phyloP scores from a whole-genome alignment of 371 early-diverging fungal genomes.

The Mucor lusitanicus region DNA sequence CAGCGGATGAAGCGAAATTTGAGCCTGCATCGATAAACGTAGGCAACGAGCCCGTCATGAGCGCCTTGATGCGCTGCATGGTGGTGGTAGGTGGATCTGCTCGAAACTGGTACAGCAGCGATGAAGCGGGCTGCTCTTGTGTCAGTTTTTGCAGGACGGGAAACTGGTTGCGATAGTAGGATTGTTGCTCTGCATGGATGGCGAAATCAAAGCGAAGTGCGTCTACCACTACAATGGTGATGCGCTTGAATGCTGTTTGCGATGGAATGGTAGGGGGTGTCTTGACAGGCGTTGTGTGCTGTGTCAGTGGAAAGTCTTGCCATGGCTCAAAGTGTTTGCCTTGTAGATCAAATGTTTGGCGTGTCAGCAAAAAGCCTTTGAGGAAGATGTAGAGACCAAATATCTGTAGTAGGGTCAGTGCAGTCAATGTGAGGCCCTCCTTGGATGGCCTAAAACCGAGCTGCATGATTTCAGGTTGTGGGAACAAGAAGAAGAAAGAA shows the following conservation, averaged over 20 bases:
- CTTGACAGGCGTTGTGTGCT: not conserved
- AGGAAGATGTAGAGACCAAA: slow-evolving; percentile 72
- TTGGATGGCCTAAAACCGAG: slow-evolving; percentile 7
- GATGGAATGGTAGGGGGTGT: not conserved
- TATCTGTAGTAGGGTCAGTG: slow-evolving; percentile 22
- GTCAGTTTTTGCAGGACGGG: slow-evolving; percentile 66
- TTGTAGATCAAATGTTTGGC: slow-evolving; percentile 67
- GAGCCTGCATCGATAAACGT: slow-evolving; percentile 93
- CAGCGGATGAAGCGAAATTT: slow-evolving; percentile 86
- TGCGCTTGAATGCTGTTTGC: slow-evolving; percentile 19
- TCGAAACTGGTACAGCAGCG: slow-evolving; percentile 78
- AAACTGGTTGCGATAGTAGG: slow-evolving; percentile 74
- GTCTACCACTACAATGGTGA: slow-evolving; percentile 85
- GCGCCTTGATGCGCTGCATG: slow-evolving; percentile 90
- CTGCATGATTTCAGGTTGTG: slow-evolving; percentile 8
- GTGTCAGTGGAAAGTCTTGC: slow-evolving; percentile 36
- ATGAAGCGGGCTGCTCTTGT: slow-evolving; percentile 56
- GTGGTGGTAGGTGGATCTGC: slow-evolving; percentile 99
- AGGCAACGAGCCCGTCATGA: slow-evolving; percentile 89
- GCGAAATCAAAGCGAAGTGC: slow-evolving; percentile 87
- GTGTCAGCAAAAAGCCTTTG: slow-evolving; percentile 82
- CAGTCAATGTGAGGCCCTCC: slow-evolving; percentile 11
- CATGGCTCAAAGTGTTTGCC: slow-evolving; percentile 39
- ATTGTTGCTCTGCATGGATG: slow-evolving; percentile 9
- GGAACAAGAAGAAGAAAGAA: not conserved